Percentiles rank a stretch among this genome's conserved stretches.
These are phyloP conservation scores for Saksenaea oblongispora DNA, from an alignment of 371 early-diverging fungal species.

Conservation along the genomic window DNA sequence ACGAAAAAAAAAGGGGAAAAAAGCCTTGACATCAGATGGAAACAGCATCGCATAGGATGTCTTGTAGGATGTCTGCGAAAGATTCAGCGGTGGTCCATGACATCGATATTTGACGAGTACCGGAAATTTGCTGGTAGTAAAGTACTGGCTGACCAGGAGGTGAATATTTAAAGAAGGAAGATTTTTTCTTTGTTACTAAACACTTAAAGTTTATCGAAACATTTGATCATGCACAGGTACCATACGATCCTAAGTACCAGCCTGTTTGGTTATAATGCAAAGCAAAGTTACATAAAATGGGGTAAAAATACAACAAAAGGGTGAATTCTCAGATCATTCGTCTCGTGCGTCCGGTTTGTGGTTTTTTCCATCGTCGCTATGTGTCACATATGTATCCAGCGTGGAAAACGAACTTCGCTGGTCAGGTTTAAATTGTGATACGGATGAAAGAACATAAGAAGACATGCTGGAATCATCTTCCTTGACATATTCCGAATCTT, in stretches of 20 bases:
- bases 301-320: neutral
- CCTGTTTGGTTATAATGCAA: conserved; percentile 54
- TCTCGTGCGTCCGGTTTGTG: conserved; percentile 24
- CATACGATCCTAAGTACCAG: conserved; percentile 50
- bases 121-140: conserved; percentile 90
- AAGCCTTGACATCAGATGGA: neutral
- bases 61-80: conserved; percentile 91
- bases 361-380: conserved; percentile 16
- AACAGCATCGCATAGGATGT: conserved; percentile 89
- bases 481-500: neutral
- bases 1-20: neutral
- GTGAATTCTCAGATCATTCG: neutral
- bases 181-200: neutral
- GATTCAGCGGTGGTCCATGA: conserved; percentile 93
- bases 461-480: conserved; percentile 12
- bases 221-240: conserved; percentile 59
- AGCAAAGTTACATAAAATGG: neutral
- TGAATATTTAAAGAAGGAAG: conserved; percentile 27
- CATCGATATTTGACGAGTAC: conserved; percentile 96
- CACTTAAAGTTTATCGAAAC: conserved; percentile 70
- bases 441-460: neutral
- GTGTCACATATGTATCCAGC: conserved; percentile 12
- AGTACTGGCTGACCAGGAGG: conserved; percentile 93
- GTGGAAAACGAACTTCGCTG: conserved; percentile 22
- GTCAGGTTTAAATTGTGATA: conserved; percentile 20